Conservation (phyloP, 164 flowering plant genomes). For the Cinnamomum chago region DNA sequence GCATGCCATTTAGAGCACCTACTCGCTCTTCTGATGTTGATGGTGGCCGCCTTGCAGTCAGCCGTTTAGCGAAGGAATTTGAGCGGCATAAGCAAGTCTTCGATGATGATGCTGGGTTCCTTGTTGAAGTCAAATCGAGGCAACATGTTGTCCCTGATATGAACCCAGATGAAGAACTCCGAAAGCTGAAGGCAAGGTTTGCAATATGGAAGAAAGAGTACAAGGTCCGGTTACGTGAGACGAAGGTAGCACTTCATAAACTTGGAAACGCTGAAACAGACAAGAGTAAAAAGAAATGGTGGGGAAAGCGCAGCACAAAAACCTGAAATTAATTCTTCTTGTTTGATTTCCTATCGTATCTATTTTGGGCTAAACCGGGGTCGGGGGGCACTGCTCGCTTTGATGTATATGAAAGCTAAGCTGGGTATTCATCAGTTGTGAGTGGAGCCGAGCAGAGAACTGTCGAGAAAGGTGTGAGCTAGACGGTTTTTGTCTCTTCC, state of each 20-base stretch:
- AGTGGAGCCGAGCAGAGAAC: background rate
- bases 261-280: constrained; percentile 40
- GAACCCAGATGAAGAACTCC: constrained; percentile 54
- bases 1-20: constrained; percentile 36
- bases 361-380: background rate
- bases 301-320: constrained; percentile 48
- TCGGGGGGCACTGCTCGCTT: background rate
- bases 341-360: background rate
- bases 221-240: constrained; percentile 54
- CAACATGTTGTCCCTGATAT: constrained; percentile 16
- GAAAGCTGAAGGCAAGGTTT: constrained; percentile 57
- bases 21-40: constrained; percentile 26
- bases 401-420: background rate
- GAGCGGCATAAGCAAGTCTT: constrained; percentile 58
- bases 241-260: constrained; percentile 55
- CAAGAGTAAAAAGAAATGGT: constrained; percentile 58
- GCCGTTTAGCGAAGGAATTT: constrained; percentile 60
- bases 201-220: constrained; percentile 82
- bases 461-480: background rate
- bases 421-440: background rate
- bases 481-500: background rate
- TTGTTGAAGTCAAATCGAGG: constrained; percentile 43
- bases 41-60: constrained; percentile 32
- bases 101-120: constrained; percentile 57
- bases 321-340: constrained; percentile 4